A percentile compares a stretch with the other conserved stretches of the same genome.
These are phyloP conservation scores for Micromonas pusilla DNA, from an alignment of 139 green algal species.

Conservation along the genomic window DNA sequence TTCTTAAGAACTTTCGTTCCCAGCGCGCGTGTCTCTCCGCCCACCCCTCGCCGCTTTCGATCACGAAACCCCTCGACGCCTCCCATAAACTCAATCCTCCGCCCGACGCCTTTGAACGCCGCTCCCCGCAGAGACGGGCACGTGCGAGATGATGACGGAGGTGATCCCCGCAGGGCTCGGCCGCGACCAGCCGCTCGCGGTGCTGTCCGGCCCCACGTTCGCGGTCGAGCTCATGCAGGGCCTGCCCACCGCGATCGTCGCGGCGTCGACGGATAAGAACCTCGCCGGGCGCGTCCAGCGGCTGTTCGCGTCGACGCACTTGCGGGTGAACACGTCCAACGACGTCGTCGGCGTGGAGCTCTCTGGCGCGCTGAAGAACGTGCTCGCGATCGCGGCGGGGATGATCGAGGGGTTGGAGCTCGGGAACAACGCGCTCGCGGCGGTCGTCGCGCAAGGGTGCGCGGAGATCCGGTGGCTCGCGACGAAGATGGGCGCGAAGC, in stretches of 20 bases:
- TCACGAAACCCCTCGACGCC: no score
- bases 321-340: constrained; percentile 88
- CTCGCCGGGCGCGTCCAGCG: constrained; percentile 55
- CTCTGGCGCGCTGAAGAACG: constrained; percentile 96
- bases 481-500: constrained; percentile 84
- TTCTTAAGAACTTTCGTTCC: no score
- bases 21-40: no score
- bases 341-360: constrained; percentile 96
- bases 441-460: constrained; percentile 77
- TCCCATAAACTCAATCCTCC: no score
- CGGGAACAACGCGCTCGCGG: constrained; percentile 92
- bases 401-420: constrained; percentile 95
- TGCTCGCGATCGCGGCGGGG: constrained; percentile 94
- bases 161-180: constrained; percentile 78
- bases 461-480: constrained; percentile 88
- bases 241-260: constrained; percentile 64
- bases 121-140: constrained; percentile 77
- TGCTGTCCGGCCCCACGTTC: constrained; percentile 91
- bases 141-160: constrained; percentile 82
- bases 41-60: no score
- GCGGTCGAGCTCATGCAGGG: constrained; percentile 76
- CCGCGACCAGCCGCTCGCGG: constrained; percentile 71
- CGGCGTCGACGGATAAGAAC: constrained; percentile 60
- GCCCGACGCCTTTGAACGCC: no score
- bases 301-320: constrained; percentile 76